Conservation (phyloP, 2,329 filamentous ascomycete species). For the Phialocephala sp. region DNA sequence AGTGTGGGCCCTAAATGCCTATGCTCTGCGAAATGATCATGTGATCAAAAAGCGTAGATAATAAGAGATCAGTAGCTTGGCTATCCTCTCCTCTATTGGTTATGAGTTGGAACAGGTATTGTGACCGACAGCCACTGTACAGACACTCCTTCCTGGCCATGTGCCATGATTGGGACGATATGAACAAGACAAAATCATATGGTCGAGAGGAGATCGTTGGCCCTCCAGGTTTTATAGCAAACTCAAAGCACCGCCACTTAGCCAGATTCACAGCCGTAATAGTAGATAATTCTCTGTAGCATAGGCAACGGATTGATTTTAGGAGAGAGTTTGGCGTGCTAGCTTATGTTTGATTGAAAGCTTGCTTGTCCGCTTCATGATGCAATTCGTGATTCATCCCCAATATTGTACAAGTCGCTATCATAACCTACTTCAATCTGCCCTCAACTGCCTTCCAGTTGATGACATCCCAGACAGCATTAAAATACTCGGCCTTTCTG, state of each 20-base stretch:
- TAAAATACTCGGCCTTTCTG: slow-evolving; percentile 75
- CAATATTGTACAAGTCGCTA: background rate
- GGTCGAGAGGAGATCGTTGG: too few relatives aligned
- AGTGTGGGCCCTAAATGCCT: too few relatives aligned
- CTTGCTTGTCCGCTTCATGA: background rate
- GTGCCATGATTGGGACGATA: too few relatives aligned
- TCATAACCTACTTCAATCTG: slow-evolving; percentile 59
- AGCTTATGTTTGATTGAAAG: background rate
- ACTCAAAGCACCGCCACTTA: background rate
- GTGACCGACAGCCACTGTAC: too few relatives aligned
- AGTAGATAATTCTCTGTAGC: background rate
- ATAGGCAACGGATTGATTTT: background rate
- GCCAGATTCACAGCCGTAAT: background rate
- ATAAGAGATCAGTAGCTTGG: background rate
- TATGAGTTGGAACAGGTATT: too few relatives aligned
- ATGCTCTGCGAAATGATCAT: background rate
- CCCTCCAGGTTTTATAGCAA: background rate
- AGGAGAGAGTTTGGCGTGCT: background rate
- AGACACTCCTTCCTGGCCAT: too few relatives aligned
- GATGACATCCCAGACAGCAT: slow-evolving; percentile 79
- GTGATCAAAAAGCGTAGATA: background rate
- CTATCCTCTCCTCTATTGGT: background rate
- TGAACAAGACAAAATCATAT: background rate
- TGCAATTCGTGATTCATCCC: background rate
- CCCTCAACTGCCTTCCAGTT: slow-evolving; percentile 89